Evolutionary conservation across 805 yeast species (phyloP).

Genomic region (Metschnikowia chrysomelidarum): DNA sequence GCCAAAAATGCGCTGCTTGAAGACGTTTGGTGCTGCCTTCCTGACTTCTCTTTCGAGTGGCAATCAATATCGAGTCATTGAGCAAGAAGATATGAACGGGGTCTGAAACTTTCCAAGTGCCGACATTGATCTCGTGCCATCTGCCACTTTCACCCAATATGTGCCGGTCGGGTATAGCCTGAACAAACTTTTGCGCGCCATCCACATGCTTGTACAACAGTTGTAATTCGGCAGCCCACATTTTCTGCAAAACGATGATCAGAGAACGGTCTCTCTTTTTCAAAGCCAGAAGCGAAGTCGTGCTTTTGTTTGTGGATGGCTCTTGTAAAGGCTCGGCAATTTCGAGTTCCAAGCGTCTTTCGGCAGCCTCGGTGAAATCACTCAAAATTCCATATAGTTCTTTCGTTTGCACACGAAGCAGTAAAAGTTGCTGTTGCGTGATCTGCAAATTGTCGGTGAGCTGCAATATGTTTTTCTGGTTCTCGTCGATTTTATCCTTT

Average conservation of each 20-base stretch:
- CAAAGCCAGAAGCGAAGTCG: conserved; percentile 16
- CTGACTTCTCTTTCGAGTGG: conserved; percentile 49
- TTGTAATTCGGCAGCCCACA: conserved; percentile 76
- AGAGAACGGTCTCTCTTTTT: conserved; percentile 60
- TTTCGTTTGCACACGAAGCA: conserved; percentile 56
- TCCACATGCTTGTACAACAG: conserved; percentile 78
- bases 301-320: conserved; percentile 10
- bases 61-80: conserved; percentile 75
- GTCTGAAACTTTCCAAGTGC: conserved; percentile 77
- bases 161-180: conserved; percentile 77
- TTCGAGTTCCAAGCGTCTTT: conserved; percentile 51
- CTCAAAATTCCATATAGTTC: conserved; percentile 59
- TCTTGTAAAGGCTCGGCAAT: conserved; percentile 21
- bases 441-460: conserved; percentile 58
- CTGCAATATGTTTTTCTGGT: conserved; percentile 58
- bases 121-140: conserved; percentile 84
- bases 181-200: conserved; percentile 81
- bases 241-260: conserved; percentile 67
- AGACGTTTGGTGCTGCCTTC: conserved; percentile 37
- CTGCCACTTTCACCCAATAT: conserved; percentile 74
- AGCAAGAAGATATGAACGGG: conserved; percentile 74
- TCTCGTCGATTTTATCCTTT: conserved; percentile 56
- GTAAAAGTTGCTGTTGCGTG: conserved; percentile 65
- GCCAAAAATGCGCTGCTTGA: conserved; percentile 78
- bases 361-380: conserved; percentile 60